These are phyloP conservation scores for Plasmopara muralis DNA, from an alignment of 352 stramenopile genomes.

Conservation along the genomic window DNA sequence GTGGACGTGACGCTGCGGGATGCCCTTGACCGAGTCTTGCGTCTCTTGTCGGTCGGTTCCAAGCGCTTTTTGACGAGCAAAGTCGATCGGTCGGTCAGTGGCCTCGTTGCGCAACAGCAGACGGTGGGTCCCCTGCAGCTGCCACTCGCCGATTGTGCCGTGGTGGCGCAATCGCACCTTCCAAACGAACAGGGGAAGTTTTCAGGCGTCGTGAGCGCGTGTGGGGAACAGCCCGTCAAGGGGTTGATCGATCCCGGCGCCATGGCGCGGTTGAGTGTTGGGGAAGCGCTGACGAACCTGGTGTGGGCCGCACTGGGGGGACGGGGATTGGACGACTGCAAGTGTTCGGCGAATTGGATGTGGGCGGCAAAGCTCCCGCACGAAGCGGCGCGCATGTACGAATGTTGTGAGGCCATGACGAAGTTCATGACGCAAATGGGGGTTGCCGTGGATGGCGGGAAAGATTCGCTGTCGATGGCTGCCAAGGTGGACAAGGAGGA, in stretches of 20 bases:
- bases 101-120: slow-evolving; percentile 97
- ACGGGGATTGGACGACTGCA: slow-evolving; percentile 94
- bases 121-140: slow-evolving; percentile 97
- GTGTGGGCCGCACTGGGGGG: slow-evolving; percentile 92
- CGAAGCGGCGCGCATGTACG: slow-evolving; percentile 98
- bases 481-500: slow-evolving; percentile 91
- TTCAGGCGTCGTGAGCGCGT: slow-evolving; percentile 93
- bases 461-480: slow-evolving; percentile 99
- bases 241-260: slow-evolving; percentile 91
- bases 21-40: slow-evolving; percentile 93
- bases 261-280: slow-evolving; percentile 96
- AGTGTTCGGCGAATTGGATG: slow-evolving; percentile 99
- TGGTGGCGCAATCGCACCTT: slow-evolving; percentile 96
- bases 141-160: slow-evolving; percentile 94
- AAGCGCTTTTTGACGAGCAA: slow-evolving; percentile 97
- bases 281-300: slow-evolving; percentile 98
- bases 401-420: slow-evolving; percentile 94
- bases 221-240: slow-evolving; percentile 97
- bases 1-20: slow-evolving; percentile 83
- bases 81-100: slow-evolving; percentile 97
- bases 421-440: slow-evolving; percentile 93
- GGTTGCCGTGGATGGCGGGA: slow-evolving; percentile 97
- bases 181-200: slow-evolving; percentile 70
- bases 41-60: slow-evolving; percentile 94
- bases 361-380: slow-evolving; percentile 98